Percentiles rank a stretch among this genome's conserved stretches.
phyloP scores from a whole-genome alignment of 305 asterid species.

The Fraxinus nigra region DNA sequence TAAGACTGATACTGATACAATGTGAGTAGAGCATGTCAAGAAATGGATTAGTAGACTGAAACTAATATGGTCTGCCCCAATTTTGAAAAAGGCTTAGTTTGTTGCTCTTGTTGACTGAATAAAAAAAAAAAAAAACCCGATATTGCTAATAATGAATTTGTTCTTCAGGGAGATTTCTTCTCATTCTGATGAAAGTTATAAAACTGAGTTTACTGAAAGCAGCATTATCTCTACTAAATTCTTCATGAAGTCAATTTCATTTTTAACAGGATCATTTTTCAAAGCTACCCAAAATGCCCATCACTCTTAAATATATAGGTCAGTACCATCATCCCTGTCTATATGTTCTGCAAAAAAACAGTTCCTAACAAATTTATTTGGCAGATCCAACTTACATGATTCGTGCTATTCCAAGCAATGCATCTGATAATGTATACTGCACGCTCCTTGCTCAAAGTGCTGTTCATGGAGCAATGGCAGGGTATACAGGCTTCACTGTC shows the following conservation, averaged over 20 bases:
- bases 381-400: constrained; percentile 84
- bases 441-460: constrained; percentile 82
- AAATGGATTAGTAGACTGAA: neutral
- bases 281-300: constrained; percentile 33
- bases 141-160: constrained; percentile 6
- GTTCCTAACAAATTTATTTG: constrained; percentile 21
- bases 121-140: neutral
- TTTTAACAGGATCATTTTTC: constrained; percentile 53
- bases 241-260: constrained; percentile 16
- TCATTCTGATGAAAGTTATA: neutral
- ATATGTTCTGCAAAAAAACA: constrained; percentile 8
- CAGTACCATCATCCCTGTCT: constrained; percentile 18
- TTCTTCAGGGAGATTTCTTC: neutral
- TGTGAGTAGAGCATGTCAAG: neutral
- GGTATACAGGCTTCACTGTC: constrained; percentile 65
- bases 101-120: neutral
- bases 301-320: constrained; percentile 76
- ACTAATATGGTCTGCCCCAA: neutral
- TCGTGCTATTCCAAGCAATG: constrained; percentile 78
- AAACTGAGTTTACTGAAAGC: constrained; percentile 9
- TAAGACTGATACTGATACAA: neutral
- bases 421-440: constrained; percentile 73
- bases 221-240: constrained; percentile 5
- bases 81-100: neutral
- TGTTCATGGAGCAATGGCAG: constrained; percentile 87